Evolutionary conservation across 805 yeast genomes (phyloP), one percentile per base, ranked within the genome.

Genomic region (Saccharomyces eubayanus): DNA sequence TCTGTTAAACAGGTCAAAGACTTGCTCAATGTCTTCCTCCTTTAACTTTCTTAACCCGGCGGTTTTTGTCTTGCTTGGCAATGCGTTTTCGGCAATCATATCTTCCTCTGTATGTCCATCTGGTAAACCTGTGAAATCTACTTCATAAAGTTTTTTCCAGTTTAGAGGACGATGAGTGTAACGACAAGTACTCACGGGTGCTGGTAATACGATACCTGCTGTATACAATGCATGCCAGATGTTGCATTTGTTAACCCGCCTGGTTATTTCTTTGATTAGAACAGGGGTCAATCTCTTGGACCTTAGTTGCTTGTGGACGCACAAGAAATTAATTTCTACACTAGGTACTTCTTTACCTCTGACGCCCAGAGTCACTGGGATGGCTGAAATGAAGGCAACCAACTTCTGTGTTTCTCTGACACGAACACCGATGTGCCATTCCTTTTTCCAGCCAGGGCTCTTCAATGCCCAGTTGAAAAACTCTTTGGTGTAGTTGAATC

Each of bases 181-280:
- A 56, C 97, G 80, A 67, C 95, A 85, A 1, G 89, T 83, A 11
- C 96, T 75, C 4, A 92, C 81, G 0, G 99, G 99, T n/a, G 91
- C 83, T 24, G 99, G 99, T 54, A 94, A 76, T 1, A 89, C 84
- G 2, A 84, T 82, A 10, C 98, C 99, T 0, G 92, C 96, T 9
- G 99, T 92, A 71, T 89, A 89, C 56, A 94, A 77, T 0, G 98
- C 99, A 70, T 91, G 97, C 96, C 97, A 94, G 56, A 91, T 87
- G 55, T 87, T 81, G 47, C 78, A 77, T 57, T 81, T 78, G 71
- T 94, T 92, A 58, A 94, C 94, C 61, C 98, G 79, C 67, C 99
- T 80, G 3, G 98, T 94, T 59, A 94, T 86, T 71, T 94, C 99
- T 64, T 87, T 87, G 70, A 94, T 94, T 63, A 94, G 75, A 11